Base-by-base conservation (phyloP, 495 filamentous ascomycete genomes). In the Margaritispora aquatica region DNA sequence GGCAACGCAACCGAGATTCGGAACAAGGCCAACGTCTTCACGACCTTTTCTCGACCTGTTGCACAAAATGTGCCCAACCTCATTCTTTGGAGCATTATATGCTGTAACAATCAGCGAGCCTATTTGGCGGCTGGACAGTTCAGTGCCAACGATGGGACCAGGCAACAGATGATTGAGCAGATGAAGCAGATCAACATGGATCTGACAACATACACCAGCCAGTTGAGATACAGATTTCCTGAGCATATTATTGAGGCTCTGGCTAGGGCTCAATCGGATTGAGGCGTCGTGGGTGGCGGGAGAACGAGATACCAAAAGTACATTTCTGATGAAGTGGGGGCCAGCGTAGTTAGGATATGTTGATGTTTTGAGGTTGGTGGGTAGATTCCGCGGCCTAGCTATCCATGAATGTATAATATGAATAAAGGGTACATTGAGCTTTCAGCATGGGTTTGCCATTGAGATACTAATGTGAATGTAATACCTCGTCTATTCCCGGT, bases 121-220 rank as follows among this genome's bases (percentile, higher is more conserved):
- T 70, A 79, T 22, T 73, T 96, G 46, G 77, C 75, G 57, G 78
- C 73, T 38, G 80, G 82, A 22, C 76, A 82, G 59, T 97, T 84
- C 68, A 87, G 86, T 54, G 91, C 81, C 55, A 81, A 89, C 66
- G 85, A 86, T 55, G 86, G 84, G 60, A 85, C 84, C 63, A 77
- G 81, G 57, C 78, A 80, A 55, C 61, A 68, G 56, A 81, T 94
- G 71, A 79, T 86, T 21, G 83, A 86, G 41, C 76, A 86, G 63
- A 73, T 96, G 64, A 81, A 87, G 70, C 80, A 85, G 65, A 88
- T 84, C 68, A 90, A 86, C 51, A 87, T 88, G 67, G 94, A 96
- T 73, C 70, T 96, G 57, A 95, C 93, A 79, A 85, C 95, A 31
- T 98, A 96, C 75, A 93, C 93, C 15, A 92, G 94, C 26, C 85